Evolutionary conservation across 75 land plant species (phyloP).

Genomic region (Sequoiadendron giganteum): DNA sequence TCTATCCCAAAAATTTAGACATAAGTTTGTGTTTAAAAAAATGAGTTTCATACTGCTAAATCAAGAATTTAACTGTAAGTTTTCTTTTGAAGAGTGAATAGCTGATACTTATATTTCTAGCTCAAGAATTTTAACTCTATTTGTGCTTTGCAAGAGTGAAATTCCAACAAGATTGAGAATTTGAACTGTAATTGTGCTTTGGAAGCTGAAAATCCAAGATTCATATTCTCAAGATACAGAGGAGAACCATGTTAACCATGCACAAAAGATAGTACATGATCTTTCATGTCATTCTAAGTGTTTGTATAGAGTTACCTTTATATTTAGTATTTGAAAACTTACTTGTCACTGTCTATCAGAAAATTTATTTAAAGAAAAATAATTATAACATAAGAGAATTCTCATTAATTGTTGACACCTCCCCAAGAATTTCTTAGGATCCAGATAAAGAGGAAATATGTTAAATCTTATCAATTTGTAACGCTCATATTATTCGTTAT

Average conservation of each 20-base stretch:
- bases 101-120: background rate
- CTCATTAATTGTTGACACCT: background rate
- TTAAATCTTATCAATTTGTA: background rate
- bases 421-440: background rate
- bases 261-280: background rate
- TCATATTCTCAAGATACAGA: background rate
- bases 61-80: background rate
- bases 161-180: background rate
- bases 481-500: background rate
- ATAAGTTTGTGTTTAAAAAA: background rate
- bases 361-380: background rate
- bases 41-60: background rate
- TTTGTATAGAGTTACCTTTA: background rate
- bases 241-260: background rate
- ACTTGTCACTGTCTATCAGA: background rate
- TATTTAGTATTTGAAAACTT: background rate
- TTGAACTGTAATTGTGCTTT: background rate
- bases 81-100: background rate
- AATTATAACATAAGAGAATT: background rate
- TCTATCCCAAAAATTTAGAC: background rate
- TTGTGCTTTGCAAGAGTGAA: background rate
- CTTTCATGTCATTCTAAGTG: background rate
- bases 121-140: no score
- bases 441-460: background rate
- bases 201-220: background rate